Conservation (phyloP, 805 yeast species). For the Kuraishia ogatae region DNA sequence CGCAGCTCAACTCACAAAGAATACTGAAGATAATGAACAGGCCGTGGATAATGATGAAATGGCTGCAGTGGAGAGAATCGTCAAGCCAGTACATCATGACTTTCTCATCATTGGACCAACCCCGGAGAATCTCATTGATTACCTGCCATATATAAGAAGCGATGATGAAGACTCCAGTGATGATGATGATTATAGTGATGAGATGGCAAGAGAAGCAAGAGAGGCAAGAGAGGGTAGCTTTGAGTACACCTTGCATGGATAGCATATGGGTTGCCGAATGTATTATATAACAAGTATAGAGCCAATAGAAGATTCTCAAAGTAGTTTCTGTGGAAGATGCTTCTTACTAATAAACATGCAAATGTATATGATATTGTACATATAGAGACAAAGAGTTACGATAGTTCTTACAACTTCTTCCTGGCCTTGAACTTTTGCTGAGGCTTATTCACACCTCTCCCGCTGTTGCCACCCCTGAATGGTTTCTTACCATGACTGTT, state of each 20-base stretch:
- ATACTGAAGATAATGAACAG: not conserved
- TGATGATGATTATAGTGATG: not conserved
- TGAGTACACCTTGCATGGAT: not conserved
- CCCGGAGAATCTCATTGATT: slow-evolving; percentile 20
- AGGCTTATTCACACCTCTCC: slow-evolving; percentile 19
- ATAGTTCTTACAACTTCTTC: slow-evolving; percentile 40
- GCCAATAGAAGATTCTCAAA: not conserved
- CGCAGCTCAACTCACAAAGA: slow-evolving; percentile 4
- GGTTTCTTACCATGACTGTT: slow-evolving; percentile 3
- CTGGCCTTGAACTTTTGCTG: slow-evolving; percentile 48
- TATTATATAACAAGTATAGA: not conserved
- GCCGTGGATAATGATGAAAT: not conserved
- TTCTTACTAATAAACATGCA: too few species aligned
- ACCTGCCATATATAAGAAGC: slow-evolving; percentile 21
- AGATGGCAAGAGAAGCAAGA: not conserved
- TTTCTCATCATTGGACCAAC: slow-evolving; percentile 25
- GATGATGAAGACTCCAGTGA: slow-evolving; percentile 13
- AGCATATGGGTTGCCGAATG: too few species aligned
- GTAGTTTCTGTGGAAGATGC: not conserved
- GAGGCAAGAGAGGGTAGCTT: not conserved
- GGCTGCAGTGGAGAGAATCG: not conserved
- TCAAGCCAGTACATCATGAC: slow-evolving; percentile 15
- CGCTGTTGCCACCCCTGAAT: slow-evolving; percentile 16
- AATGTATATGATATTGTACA: too few species aligned
- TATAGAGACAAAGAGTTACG: too few species aligned